Conservation (phyloP, 2,329 filamentous ascomycete genomes). For the Aspergillus texensis region DNA sequence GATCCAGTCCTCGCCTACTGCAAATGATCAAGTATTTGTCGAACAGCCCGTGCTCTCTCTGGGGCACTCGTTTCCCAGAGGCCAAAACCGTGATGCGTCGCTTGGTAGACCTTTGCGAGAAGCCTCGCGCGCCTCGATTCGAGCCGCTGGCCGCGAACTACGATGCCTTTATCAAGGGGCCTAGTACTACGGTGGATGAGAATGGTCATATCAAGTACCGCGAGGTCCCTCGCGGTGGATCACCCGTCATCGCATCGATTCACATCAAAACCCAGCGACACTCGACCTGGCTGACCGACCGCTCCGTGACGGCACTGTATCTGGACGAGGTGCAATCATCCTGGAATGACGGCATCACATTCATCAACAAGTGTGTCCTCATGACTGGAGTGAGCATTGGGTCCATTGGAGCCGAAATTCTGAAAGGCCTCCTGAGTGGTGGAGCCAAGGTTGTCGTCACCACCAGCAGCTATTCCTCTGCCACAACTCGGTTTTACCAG, state of each 20-base stretch:
- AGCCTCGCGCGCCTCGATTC: slow-evolving; percentile 96
- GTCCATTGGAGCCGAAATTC: slow-evolving; percentile 94
- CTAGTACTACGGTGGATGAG: slow-evolving; percentile 84
- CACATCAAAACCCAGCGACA: slow-evolving; percentile 65
- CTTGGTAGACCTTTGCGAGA: neutral
- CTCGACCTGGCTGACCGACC: slow-evolving; percentile 98
- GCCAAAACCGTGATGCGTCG: neutral
- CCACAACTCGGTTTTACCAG: slow-evolving; percentile 99
- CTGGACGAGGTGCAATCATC: slow-evolving; percentile 89
- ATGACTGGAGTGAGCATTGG: slow-evolving; percentile 99
- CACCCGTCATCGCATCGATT: neutral
- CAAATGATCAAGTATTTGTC: neutral
- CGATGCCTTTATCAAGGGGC: slow-evolving; percentile 77
- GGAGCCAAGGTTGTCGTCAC: slow-evolving; percentile 97
- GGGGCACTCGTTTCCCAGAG: neutral
- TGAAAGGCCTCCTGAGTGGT: slow-evolving; percentile 93
- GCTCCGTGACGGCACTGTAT: slow-evolving; percentile 92
- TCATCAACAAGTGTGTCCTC: slow-evolving; percentile 90
- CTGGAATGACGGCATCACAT: slow-evolving; percentile 83
- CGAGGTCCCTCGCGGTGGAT: slow-evolving; percentile 69
- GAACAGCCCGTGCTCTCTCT: neutral
- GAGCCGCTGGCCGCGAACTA: neutral
- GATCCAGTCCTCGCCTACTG: neutral
- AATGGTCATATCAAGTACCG: slow-evolving; percentile 91
- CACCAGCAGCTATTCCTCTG: slow-evolving; percentile 91